Conservation (phyloP, 352 stramenopile genomes). For the Globisporangium spiculum region DNA sequence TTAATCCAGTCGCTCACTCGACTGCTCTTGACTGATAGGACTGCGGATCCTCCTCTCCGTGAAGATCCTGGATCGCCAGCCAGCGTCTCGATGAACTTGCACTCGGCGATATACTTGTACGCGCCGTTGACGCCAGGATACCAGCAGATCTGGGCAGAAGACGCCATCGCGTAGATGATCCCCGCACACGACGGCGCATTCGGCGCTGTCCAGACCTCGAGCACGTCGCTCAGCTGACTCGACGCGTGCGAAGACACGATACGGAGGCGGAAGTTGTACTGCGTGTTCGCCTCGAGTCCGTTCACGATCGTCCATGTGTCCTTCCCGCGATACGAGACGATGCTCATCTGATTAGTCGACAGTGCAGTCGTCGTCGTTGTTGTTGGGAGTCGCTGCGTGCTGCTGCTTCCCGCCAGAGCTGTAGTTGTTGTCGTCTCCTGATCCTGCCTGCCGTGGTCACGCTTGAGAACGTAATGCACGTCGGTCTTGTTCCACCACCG, state of each 20-base stretch:
- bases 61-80: slow-evolving; percentile 10
- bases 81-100: slow-evolving; percentile 65
- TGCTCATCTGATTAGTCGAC: slow-evolving; percentile 38
- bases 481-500: slow-evolving; percentile 84
- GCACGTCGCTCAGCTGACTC: slow-evolving; percentile 68
- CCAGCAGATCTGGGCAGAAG: slow-evolving; percentile 71
- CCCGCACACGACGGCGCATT: slow-evolving; percentile 50
- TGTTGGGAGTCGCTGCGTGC: slow-evolving; percentile 3
- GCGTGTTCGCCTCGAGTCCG: slow-evolving; percentile 80
- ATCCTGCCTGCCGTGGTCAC: slow-evolving; percentile 29
- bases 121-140: slow-evolving; percentile 73
- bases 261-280: slow-evolving; percentile 84
- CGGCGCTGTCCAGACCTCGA: slow-evolving; percentile 70
- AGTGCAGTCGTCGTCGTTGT: slow-evolving; percentile 10
- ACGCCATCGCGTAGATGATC: slow-evolving; percentile 51
- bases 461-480: slow-evolving; percentile 85
- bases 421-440: not conserved
- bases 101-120: slow-evolving; percentile 73
- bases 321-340: slow-evolving; percentile 75
- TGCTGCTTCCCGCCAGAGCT: slow-evolving; percentile 1
- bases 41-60: not conserved
- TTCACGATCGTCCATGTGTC: slow-evolving; percentile 38
- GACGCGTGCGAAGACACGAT: slow-evolving; percentile 72
- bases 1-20: slow-evolving; percentile 50
- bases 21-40: not conserved